These are phyloP conservation scores for Cutaneotrichosporon cutaneum DNA, from an alignment of 1,284 basidiomycete species.

Conservation along the genomic window DNA sequence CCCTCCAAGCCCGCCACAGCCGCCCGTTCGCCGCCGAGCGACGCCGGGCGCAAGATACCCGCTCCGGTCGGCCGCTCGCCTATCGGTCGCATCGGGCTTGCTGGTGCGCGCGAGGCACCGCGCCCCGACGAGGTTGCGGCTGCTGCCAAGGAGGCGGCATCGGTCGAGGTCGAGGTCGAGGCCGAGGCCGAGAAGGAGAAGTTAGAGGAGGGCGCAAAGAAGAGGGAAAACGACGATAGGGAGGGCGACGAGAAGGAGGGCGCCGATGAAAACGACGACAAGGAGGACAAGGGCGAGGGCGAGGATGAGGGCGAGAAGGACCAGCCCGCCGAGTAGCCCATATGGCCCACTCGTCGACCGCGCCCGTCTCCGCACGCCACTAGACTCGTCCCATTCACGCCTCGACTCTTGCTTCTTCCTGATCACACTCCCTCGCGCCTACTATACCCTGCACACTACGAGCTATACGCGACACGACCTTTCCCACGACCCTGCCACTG, in stretches of 20 bases:
- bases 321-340: not conserved
- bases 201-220: not conserved
- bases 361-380: not conserved
- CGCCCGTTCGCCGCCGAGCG: not conserved
- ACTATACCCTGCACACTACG: not conserved
- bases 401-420: too few species aligned
- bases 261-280: not conserved
- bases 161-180: not conserved
- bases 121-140: not conserved
- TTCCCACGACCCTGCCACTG: not conserved
- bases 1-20: too few species aligned
- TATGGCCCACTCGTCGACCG: not conserved
- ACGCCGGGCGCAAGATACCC: not conserved
- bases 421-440: not conserved
- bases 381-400: not conserved
- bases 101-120: conserved; percentile 14
- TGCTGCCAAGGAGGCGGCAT: not conserved
- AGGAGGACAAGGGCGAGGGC: conserved; percentile 6
- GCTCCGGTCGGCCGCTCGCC: not conserved
- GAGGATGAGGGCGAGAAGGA: conserved; percentile 1
- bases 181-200: not conserved
- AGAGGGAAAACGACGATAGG: not conserved
- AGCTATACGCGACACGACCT: not conserved
- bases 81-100: conserved; percentile 15
- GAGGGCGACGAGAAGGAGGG: not conserved